Conservation (phyloP, 768 basidiomycete species). For the Boletus huronensis region DNA sequence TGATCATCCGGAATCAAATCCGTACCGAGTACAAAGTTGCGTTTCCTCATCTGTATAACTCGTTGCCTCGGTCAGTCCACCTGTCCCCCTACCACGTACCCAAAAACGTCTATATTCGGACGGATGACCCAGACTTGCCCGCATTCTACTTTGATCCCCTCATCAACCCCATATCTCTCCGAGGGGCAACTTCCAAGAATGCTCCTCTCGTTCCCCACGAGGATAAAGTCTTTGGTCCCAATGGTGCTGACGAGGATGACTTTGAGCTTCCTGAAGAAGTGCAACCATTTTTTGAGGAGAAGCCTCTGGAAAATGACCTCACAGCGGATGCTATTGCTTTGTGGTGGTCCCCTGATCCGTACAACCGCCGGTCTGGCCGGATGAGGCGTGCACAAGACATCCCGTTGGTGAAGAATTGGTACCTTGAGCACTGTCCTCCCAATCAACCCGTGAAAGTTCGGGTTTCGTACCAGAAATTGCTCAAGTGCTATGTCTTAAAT, state of each 20-base stretch:
- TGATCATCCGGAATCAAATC: constrained; percentile 98
- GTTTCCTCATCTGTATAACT: constrained; percentile 98
- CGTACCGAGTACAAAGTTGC: constrained; percentile 99
- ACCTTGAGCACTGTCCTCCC: constrained; percentile 96
- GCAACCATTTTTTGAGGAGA: constrained; percentile 76
- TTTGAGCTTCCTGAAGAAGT: constrained; percentile 81
- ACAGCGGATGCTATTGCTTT: constrained; percentile 96
- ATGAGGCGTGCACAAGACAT: constrained; percentile 95
- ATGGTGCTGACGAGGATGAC: constrained; percentile 79
- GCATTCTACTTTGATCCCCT: constrained; percentile 99
- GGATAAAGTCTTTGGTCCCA: constrained; percentile 87
- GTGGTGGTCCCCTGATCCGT: constrained; percentile 99
- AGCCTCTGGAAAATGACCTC: constrained; percentile 80
- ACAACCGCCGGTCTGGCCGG: constrained; percentile 85
- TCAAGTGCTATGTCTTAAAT: constrained; percentile 95
- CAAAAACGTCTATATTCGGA: constrained; percentile 98
- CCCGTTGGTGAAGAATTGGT: constrained; percentile 97
- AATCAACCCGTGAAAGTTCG: constrained; percentile 96
- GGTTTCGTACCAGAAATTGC: constrained; percentile 97
- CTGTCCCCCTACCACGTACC: constrained; percentile 90
- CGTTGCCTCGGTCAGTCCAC: constrained; percentile 89
- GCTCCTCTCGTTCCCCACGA: constrained; percentile 82
- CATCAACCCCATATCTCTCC: constrained; percentile 95
- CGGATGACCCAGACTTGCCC: constrained; percentile 98
- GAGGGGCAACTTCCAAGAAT: constrained; percentile 82